Conservation (phyloP, 371 early-diverging fungal genomes). For the Mucor irregularis region DNA sequence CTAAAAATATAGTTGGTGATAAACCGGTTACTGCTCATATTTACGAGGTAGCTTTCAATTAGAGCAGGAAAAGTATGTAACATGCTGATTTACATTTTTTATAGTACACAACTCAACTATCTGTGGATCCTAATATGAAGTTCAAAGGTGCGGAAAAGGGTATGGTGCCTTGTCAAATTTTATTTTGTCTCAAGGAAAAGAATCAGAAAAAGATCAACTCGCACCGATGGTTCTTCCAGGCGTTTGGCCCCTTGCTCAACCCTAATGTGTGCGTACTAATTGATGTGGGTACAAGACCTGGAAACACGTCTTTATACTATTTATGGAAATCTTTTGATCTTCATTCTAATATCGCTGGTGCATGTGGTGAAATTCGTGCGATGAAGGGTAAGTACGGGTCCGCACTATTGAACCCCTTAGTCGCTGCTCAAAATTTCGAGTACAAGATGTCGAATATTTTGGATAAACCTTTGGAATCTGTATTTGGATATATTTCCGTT, state of each 20-base stretch:
- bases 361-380: constrained; percentile 95
- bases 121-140: constrained; percentile 73
- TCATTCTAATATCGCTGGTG: constrained; percentile 85
- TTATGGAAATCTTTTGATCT: constrained; percentile 93
- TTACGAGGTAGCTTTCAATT: constrained; percentile 63
- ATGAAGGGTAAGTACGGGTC: constrained; percentile 73
- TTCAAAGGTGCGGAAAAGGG: constrained; percentile 74
- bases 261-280: constrained; percentile 92
- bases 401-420: constrained; percentile 79
- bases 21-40: constrained; percentile 75
- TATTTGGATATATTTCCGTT: constrained; percentile 97
- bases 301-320: constrained; percentile 86
- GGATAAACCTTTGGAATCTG: constrained; percentile 95
- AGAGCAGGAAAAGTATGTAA: not conserved
- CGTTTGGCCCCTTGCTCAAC: constrained; percentile 81
- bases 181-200: constrained; percentile 94
- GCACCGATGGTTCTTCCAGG: constrained; percentile 97
- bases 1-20: constrained; percentile 62
- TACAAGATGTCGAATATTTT: constrained; percentile 97
- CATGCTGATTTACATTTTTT: constrained; percentile 38
- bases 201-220: constrained; percentile 94
- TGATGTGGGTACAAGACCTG: constrained; percentile 94
- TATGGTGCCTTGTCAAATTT: constrained; percentile 86
- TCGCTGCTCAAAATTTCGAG: constrained; percentile 94
- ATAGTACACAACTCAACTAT: constrained; percentile 86